A percentile compares a stretch with the other conserved stretches of the same genome.
phyloP scores from a whole-genome alignment of 2,329 filamentous ascomycete species.

The Coniochaeta sp. region DNA sequence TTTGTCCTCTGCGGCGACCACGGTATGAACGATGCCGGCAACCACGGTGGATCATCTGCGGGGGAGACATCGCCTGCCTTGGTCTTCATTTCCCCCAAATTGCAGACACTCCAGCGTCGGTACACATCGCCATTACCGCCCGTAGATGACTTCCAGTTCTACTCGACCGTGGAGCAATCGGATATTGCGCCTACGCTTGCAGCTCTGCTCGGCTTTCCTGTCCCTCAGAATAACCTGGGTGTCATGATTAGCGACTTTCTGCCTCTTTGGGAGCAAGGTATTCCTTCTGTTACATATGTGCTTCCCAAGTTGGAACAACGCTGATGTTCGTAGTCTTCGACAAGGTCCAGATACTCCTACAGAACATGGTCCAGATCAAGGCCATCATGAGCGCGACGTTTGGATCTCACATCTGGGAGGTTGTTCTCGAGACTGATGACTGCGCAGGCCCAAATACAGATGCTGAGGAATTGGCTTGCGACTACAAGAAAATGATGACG shows the following conservation, averaged over 20 bases:
- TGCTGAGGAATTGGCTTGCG: constrained; percentile 58
- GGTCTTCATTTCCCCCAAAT: constrained; percentile 82
- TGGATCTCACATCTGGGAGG: constrained; percentile 36
- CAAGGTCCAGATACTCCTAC: constrained; percentile 60
- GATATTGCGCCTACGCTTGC: constrained; percentile 88
- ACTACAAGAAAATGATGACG: constrained; percentile 47
- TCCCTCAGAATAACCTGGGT: constrained; percentile 85
- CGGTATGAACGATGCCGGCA: constrained; percentile 98
- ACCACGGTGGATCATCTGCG: constrained; percentile 88
- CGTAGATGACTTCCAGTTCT: constrained; percentile 72
- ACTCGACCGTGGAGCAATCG: constrained; percentile 81
- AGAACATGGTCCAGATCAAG: constrained; percentile 76
- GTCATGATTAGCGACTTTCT: constrained; percentile 77
- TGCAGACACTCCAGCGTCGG: constrained; percentile 47
- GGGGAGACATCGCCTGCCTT: constrained; percentile 92
- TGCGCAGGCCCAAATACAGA: constrained; percentile 32
- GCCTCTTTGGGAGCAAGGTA: constrained; percentile 64
- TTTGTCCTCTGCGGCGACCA: constrained; percentile 89
- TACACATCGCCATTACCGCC: constrained; percentile 48
- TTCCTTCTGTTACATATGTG: neutral
- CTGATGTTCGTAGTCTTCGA: constrained; percentile 33
- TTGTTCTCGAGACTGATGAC: constrained; percentile 12
- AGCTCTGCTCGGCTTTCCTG: constrained; percentile 77
- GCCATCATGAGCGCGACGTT: constrained; percentile 71
- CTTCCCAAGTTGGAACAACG: neutral